Evolutionary conservation across 768 basidiomycete species (phyloP).

Genomic region (Lenzites betulinus): DNA sequence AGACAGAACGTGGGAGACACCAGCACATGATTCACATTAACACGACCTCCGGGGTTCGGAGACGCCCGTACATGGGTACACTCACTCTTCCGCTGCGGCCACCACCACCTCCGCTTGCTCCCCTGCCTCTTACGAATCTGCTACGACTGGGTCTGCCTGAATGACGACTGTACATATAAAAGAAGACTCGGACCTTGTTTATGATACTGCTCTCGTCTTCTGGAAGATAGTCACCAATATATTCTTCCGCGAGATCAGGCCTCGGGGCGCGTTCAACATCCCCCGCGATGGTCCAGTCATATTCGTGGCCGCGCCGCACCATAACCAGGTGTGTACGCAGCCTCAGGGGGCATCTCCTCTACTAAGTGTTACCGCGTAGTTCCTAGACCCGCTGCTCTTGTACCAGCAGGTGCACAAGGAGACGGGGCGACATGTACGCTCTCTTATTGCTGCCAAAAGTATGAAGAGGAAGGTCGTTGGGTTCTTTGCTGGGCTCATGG

Average conservation of each 20-base stretch:
- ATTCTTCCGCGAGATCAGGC: conserved; percentile 95
- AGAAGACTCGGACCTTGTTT: conserved; percentile 39
- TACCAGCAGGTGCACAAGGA: conserved; percentile 78
- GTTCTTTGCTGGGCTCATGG: conserved; percentile 76
- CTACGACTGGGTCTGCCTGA: neutral
- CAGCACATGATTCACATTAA: conserved; percentile 19
- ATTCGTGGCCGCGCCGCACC: conserved; percentile 28
- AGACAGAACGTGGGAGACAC: neutral
- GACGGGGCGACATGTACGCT: conserved; percentile 77
- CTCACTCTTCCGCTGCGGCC: conserved; percentile 5
- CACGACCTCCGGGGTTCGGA: neutral
- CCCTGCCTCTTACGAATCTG: neutral
- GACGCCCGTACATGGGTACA: neutral
- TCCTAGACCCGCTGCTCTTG: conserved; percentile 89
- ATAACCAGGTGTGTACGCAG: conserved; percentile 27
- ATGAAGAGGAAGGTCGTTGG: conserved; percentile 81
- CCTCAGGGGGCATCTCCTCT: conserved; percentile 17
- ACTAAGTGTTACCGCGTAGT: conserved; percentile 47
- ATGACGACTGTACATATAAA: conserved; percentile 12
- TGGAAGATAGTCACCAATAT: conserved; percentile 87
- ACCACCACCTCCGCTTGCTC: conserved; percentile 2
- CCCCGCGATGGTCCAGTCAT: conserved; percentile 89
- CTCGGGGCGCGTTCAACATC: conserved; percentile 93
- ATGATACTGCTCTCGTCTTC: conserved; percentile 79
- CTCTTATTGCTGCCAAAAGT: conserved; percentile 88